Evolutionary conservation across 306 rosid species (phyloP), one percentile per base, ranked within the genome.

Genomic region (Begonia loranthoides): DNA sequence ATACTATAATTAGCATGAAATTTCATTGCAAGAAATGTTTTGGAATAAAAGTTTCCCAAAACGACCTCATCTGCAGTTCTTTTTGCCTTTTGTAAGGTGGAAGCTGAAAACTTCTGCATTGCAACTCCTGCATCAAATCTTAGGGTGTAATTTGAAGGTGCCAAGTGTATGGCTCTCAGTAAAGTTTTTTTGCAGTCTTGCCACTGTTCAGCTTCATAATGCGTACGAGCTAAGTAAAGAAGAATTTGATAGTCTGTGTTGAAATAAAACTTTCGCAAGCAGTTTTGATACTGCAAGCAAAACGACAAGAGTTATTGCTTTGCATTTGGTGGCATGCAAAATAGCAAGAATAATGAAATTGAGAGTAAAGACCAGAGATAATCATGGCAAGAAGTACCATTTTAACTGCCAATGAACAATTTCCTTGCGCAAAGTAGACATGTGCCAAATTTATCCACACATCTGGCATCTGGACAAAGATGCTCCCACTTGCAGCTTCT

Each of bases 401-500:
- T 80, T 90, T 90, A 57, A 90, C 95, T 13, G 99, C 94, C 75
- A 90, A 74, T 45, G 95, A 43, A 57, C 82, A 90, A 76, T 86
- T 90, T 10, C 95, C 99, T 67, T 82, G 95, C 53, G 99, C 94
- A 78, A 90, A 90, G 75, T 90, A 90, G 59, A 90, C 95, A 69
- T 90, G 99, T 4, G 94, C 99, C 77, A 90, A 70, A 70, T 90
- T 90, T 63, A 90, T 86, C 99, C 99, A 86, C 68, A 90, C 99
- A 64, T 90, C 99, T 39, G 99, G 94, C 94, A 86, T 90, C 86
- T 92, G 95, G 70, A 92, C 94, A 76, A 92, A 86, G 71, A 92
- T 83, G 72, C 76, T 83, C 38, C 99, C 99, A 62, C 99, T 92
- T 62, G 99, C 99, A 65, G 96, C 99, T 92, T 92, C 99, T 80